Evolutionary conservation across 1,139 yeast genomes (phyloP).

Genomic region (Candida albicans): DNA sequence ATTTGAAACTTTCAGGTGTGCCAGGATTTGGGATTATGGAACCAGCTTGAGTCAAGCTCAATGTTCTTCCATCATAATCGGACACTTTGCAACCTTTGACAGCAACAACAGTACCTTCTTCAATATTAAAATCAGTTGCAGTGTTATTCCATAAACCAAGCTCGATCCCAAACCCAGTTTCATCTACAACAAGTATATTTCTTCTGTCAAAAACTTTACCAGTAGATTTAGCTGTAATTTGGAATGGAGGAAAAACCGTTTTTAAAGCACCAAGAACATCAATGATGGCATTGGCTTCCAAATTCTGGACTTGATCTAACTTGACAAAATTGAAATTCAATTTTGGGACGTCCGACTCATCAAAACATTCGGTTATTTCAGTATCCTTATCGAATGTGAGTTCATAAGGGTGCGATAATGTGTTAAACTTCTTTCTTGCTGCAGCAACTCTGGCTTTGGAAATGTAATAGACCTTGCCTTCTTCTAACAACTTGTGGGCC

Average conservation of each 20-base stretch:
- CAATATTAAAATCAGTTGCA: constrained; percentile 72
- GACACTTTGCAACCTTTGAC: constrained; percentile 87
- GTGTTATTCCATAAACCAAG: constrained; percentile 90
- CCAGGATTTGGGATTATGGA: constrained; percentile 81
- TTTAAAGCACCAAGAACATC: constrained; percentile 89
- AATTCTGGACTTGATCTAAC: constrained; percentile 61
- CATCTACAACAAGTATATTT: constrained; percentile 84
- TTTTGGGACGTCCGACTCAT: constrained; percentile 66
- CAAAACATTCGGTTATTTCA: constrained; percentile 68
- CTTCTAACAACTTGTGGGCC: constrained; percentile 72
- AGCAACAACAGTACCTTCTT: constrained; percentile 88
- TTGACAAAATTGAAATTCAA: constrained; percentile 74
- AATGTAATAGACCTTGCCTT: constrained; percentile 85
- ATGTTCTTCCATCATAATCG: constrained; percentile 85
- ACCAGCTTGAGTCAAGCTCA: constrained; percentile 81
- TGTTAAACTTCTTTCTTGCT: constrained; percentile 85
- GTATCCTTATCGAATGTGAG: constrained; percentile 80
- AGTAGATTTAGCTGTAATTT: constrained; percentile 86
- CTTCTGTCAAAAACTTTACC: constrained; percentile 93
- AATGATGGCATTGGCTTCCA: constrained; percentile 69
- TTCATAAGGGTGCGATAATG: constrained; percentile 86
- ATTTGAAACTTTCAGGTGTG: constrained; percentile 77
- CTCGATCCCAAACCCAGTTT: constrained; percentile 70
- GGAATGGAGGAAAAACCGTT: constrained; percentile 70
- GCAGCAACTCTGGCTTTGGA: constrained; percentile 79